Base-by-base conservation (phyloP, 306 rosid genomes). In the Inga leiocalycina region DNA sequence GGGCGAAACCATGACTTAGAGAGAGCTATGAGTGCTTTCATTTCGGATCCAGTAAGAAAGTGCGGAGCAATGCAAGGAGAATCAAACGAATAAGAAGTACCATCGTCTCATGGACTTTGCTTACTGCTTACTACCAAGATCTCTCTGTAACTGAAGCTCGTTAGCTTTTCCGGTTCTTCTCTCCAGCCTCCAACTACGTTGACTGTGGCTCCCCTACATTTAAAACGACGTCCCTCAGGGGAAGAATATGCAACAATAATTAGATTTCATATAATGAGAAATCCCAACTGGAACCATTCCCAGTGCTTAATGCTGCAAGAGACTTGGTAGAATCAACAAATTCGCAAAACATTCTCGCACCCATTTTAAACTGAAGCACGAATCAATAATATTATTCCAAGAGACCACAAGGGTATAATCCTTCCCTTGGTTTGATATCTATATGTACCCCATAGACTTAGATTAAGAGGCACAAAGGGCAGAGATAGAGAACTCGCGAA, bases 331-430 rank as follows among this genome's bases (percentile, higher is more conserved):
- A 8, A 46, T 32, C 74, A 39, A 11, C 74, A 41, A 68, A 41
- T 35, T 6, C 19, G 27, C 39, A 3, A 8, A 39, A 37, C 8
- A 24, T 39, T 2, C 20, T 10, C 30, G 74, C 62, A 16, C 49
- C 67, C 22, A 67, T 79, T 67, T 79, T 34, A 62, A 79, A 79
- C 54, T 79, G 54, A 27, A 79, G 46, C 67, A 51, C 4, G 67
- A 39, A 37, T 52, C 2, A 19, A 22, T 2, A 19, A 19, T 9
- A n/a, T 45, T 65, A 78, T 19, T 78, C 19, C 41, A 16, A 14
- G 20, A 46, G 41, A 39, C 43, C 56, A 14, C 82, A 69, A 79
- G 77, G 76, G 82, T 37, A 69, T 17, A 6, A 54, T 37, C 22
- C 54, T n/a, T 79, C 65, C 35, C 75, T 62, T 49, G 43, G 43